phyloP scores from a whole-genome alignment of 2,329 filamentous ascomycete genomes.

The Talaromyces sp. region DNA sequence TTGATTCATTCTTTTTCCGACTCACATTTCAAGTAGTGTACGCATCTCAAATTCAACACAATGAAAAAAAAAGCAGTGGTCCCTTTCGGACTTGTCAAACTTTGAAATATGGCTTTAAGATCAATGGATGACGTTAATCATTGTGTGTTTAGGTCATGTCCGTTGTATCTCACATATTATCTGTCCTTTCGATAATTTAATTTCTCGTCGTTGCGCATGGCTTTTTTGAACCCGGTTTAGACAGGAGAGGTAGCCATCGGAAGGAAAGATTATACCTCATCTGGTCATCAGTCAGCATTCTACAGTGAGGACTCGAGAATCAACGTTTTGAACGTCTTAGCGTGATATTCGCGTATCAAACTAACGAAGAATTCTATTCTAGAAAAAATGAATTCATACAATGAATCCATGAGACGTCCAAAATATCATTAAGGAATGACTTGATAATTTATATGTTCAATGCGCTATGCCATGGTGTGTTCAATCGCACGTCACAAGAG shows the following conservation, averaged over 20 bases:
- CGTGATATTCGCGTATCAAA: background rate
- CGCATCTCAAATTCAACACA: background rate
- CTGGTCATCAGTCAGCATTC: background rate
- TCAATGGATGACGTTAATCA: background rate
- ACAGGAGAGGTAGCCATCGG: background rate
- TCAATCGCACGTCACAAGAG: background rate
- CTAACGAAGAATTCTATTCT: background rate
- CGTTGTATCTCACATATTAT: too few relatives aligned
- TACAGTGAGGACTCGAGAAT: background rate
- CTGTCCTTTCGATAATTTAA: background rate
- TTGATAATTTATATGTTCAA: background rate
- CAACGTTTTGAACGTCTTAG: background rate
- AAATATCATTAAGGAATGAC: background rate
- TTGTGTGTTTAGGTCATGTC: background rate
- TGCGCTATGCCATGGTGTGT: background rate
- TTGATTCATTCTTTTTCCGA: background rate
- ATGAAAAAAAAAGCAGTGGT: background rate
- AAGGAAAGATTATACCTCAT: background rate
- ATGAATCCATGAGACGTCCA: background rate
- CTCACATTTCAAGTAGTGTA: background rate
- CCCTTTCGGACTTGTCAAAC: slow-evolving; percentile 8
- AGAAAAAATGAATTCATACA: background rate
- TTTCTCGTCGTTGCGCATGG: background rate
- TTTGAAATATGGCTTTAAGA: background rate
- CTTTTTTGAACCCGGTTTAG: background rate